Evolutionary conservation across 2,329 filamentous ascomycete species (phyloP).

Genomic region (Cordyceps pruinosa): DNA sequence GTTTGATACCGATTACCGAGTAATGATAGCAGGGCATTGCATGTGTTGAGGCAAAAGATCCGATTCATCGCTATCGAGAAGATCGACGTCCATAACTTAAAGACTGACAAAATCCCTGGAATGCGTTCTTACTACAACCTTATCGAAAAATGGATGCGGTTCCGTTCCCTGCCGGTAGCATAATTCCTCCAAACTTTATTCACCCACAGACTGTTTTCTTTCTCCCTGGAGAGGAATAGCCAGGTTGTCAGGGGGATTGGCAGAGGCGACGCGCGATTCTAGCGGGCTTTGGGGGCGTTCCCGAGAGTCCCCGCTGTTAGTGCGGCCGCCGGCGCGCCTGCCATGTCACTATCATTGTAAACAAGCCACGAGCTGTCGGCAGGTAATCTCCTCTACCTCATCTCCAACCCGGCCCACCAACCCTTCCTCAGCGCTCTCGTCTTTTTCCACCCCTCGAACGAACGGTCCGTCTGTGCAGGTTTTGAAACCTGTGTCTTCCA

Average conservation of each 20-base stretch:
- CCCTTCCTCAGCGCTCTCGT: not conserved
- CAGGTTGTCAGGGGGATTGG: constrained; percentile 7
- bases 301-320: constrained; percentile 7
- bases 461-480: constrained; percentile 6
- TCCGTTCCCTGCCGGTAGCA: too few species aligned
- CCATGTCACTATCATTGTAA: constrained; percentile 4
- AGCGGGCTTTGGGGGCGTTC: not conserved
- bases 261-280: not conserved
- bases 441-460: constrained; percentile 5
- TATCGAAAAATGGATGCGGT: too few species aligned
- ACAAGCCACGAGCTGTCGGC: not conserved
- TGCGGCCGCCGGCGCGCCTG: not conserved
- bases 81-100: too few species aligned
- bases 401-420: constrained; percentile 9
- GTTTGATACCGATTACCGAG: not conserved
- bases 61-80: too few species aligned
- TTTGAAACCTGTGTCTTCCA: constrained; percentile 4
- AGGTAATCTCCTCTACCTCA: constrained; percentile 8
- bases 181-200: not conserved
- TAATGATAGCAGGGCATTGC: too few species aligned
- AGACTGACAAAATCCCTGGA: too few species aligned
- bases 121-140: too few species aligned
- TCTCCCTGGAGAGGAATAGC: not conserved
- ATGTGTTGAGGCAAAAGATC: too few species aligned
- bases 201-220: constrained; percentile 5